Conservation (phyloP, 208 protist genomes). For the Herpetomonas samuelpessoai region DNA sequence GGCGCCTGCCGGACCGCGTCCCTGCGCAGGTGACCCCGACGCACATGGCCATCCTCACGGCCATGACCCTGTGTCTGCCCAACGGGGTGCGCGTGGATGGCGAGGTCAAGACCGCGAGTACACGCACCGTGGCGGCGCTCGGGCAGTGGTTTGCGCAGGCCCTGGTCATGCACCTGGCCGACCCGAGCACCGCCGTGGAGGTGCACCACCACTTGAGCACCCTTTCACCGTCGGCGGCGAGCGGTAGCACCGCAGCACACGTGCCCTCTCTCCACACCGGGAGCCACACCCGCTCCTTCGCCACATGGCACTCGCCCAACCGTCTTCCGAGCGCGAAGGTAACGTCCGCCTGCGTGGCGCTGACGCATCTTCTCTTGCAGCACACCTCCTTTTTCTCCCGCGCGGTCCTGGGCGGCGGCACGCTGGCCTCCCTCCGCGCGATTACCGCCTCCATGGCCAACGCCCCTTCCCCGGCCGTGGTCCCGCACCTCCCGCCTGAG, state of each 20-base stretch:
- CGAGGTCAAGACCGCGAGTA: background rate
- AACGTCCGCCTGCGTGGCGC: background rate
- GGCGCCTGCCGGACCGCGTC: too few species aligned
- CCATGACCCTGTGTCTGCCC: too few species aligned
- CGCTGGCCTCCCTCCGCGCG: background rate
- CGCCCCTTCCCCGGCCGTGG: too few species aligned
- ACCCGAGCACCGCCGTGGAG: slow-evolving; percentile 12
- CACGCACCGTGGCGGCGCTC: background rate
- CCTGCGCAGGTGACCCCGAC: too few species aligned
- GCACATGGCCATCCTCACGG: too few species aligned
- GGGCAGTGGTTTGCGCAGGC: slow-evolving; percentile 14
- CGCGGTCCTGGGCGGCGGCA: background rate
- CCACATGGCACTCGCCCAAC: too few species aligned
- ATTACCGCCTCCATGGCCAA: too few species aligned
- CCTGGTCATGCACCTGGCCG: slow-evolving; percentile 11
- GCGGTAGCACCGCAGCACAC: too few species aligned
- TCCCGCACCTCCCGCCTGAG: too few species aligned
- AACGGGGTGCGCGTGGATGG: background rate
- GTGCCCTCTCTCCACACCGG: too few species aligned
- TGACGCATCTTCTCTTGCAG: background rate
- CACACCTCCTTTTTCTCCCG: background rate
- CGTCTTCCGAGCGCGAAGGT: slow-evolving; percentile 5
- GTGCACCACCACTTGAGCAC: background rate
- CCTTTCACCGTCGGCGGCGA: too few species aligned
- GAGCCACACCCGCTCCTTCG: too few species aligned